Conservation (phyloP, 2,329 filamentous ascomycete genomes). For the Fusarium sp. region DNA sequence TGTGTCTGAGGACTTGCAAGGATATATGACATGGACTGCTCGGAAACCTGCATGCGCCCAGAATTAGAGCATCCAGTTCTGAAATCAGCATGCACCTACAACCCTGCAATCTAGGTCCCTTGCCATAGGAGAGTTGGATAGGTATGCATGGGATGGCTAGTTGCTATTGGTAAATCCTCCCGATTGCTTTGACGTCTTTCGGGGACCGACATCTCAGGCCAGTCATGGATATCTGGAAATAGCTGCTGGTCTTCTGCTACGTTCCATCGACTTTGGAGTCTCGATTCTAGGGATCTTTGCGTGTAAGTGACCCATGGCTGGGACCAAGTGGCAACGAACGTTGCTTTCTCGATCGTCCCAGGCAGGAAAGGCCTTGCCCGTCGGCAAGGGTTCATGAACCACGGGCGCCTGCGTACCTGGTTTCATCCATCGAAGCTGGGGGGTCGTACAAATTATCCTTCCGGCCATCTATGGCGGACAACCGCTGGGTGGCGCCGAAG, state of each 20-base stretch:
- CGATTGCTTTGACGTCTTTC: background rate
- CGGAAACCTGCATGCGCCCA: slow-evolving; percentile 29
- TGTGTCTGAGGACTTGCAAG: slow-evolving; percentile 10
- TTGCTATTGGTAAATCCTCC: background rate
- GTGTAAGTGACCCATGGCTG: background rate
- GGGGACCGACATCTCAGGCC: background rate
- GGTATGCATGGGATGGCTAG: background rate
- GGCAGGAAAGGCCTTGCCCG: slow-evolving; percentile 17
- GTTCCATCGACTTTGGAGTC: slow-evolving; percentile 12
- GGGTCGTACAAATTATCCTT: slow-evolving; percentile 32
- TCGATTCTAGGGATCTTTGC: background rate
- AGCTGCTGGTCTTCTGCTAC: slow-evolving; percentile 2
- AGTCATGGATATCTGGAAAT: background rate
- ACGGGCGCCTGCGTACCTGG: slow-evolving; percentile 31
- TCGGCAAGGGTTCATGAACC: slow-evolving; percentile 35
- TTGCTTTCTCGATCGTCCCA: slow-evolving; percentile 1
- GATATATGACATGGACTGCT: slow-evolving; percentile 19
- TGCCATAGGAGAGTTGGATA: background rate
- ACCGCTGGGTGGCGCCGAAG: slow-evolving; percentile 3
- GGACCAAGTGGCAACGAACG: background rate
- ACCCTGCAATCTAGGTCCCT: slow-evolving; percentile 18
- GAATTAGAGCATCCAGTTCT: background rate
- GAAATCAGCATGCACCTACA: slow-evolving; percentile 6
- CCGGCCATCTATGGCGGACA: slow-evolving; percentile 15
- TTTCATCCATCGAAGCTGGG: slow-evolving; percentile 32